Base-by-base conservation (phyloP, 345 rosid genomes). In the Rubroshorea leprosula region DNA sequence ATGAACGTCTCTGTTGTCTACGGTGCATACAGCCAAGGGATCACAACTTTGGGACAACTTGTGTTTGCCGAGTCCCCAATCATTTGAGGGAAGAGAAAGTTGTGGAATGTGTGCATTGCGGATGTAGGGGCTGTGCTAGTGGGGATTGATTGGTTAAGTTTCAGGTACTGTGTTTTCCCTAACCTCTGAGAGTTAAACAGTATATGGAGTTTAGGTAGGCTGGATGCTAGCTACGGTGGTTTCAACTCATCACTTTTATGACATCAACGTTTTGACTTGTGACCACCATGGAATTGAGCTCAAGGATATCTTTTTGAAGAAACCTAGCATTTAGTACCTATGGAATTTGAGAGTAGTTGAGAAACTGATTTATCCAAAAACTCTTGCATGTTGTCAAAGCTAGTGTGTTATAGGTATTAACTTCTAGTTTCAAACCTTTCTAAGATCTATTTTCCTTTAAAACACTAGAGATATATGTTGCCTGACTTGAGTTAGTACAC, bases 11-110 rank as follows among this genome's bases (percentile, higher is more conserved):
- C 16, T 88, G 96, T 68, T 86, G 98, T 80, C 68, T 88, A 58
- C 75, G 82, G 5, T 88, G 92, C 78, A 88, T 88, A 51, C 98
- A 88, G 75, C 92, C 92, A 2, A 69, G 84, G 29, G 95, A 91
- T 72, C 96, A 85, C 78, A 88, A 86, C 82, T 91, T 82, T 5
- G 84, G 81, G 55, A 82, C 95, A 6, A 84, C 95, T 0, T 91
- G 96, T 17, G 85, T 88, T 22, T 84, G 96, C 22, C 76, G 92
- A 51, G 95, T 91, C 22, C 92, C 92, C 13, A 83, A 79, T 68
- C 67, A 88, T 73, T 62, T 85, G 58, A 77, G 92, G 70, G 92
- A 91, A 78, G 96, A 91, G 83, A 75, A 88, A 72, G 88, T 74
- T 16, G 77, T 88, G 15, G 96, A 84, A 68, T 84, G 92, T 18